Base-by-base conservation (phyloP, 805 yeast genomes). In the Jamesozyma rosinii region DNA sequence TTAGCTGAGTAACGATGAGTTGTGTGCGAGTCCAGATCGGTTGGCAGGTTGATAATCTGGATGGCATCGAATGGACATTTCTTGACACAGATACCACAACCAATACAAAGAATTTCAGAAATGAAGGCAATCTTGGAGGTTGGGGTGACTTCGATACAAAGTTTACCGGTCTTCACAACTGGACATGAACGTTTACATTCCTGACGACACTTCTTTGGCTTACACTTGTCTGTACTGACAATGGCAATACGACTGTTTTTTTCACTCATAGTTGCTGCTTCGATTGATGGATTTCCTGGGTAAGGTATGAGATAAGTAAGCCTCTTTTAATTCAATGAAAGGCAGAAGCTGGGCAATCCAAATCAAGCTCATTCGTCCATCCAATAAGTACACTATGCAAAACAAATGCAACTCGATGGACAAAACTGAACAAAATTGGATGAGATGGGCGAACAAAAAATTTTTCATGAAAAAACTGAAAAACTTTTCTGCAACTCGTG, bases 1-100 rank as follows among this genome's bases (percentile, higher is more conserved):
- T 92, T 92, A 43, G 97, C 98, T 39, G 96, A 86, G 67, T 92
- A 92, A 72, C 98, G 80, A 67, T 92, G 97, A 32, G 97, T 88
- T 44, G 89, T 94, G 65, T 92, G 90, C 39, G 73, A 70, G 43
- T 90, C 97, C 63, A 92, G 75, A 65, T 92, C 89, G 15, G 97
- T 90, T 51, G 98, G 98, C 64, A 92, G 74, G 63, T 92, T 92
- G 71, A 92, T 92, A 63, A 92, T 92, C 60, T 77, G 83, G 59
- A 92, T 89, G 50, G 98, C 98, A 59, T 90, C 95, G 61, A 92
- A 92, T 26, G 98, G 98, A 69, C 98, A 92, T 65, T 88, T 92
- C 68, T 92, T 92, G 42, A 89, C 95, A 76, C 98, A 92, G 56
- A 92, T 92, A 88, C 98, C 98, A 75, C 98, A 92, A 64, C 98